Evolutionary conservation across 2,329 filamentous ascomycete species (phyloP).

Genomic region (Epichloe gansuensis): DNA sequence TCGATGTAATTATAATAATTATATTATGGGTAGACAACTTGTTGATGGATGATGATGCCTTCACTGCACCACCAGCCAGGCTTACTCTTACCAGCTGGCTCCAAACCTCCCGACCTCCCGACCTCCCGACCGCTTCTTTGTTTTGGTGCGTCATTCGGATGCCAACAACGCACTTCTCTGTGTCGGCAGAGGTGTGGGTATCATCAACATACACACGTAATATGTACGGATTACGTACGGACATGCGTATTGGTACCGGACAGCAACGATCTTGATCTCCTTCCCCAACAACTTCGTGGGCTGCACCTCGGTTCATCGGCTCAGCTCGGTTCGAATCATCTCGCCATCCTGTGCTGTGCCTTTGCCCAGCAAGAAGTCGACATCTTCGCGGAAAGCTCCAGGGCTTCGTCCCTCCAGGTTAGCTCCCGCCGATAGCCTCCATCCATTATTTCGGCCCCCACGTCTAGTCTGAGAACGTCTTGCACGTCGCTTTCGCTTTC

Average conservation of each 20-base stretch:
- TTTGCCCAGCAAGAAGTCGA: not conserved
- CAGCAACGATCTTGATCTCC: not conserved
- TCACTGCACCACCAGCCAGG: not conserved
- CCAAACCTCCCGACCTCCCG: not conserved
- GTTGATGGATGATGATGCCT: too few species aligned
- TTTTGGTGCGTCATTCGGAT: not conserved
- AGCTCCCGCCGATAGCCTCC: not conserved
- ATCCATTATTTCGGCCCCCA: not conserved
- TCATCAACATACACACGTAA: too few species aligned
- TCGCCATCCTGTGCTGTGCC: not conserved
- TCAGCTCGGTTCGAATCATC: not conserved
- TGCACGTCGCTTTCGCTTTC: not conserved
- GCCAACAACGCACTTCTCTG: not conserved
- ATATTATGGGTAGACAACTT: too few species aligned
- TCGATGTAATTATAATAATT: too few species aligned
- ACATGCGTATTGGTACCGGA: not conserved
- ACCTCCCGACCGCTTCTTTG: not conserved
- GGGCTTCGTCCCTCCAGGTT: not conserved
- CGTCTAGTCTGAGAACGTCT: not conserved
- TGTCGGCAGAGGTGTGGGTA: not conserved
- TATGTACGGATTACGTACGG: not conserved
- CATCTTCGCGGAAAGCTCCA: not conserved
- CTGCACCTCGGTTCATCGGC: constrained; percentile 2
- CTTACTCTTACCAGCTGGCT: not conserved
- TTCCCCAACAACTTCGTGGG: not conserved